phyloP scores from a whole-genome alignment of 495 filamentous ascomycete genomes.

The Aspergillus diversus region DNA sequence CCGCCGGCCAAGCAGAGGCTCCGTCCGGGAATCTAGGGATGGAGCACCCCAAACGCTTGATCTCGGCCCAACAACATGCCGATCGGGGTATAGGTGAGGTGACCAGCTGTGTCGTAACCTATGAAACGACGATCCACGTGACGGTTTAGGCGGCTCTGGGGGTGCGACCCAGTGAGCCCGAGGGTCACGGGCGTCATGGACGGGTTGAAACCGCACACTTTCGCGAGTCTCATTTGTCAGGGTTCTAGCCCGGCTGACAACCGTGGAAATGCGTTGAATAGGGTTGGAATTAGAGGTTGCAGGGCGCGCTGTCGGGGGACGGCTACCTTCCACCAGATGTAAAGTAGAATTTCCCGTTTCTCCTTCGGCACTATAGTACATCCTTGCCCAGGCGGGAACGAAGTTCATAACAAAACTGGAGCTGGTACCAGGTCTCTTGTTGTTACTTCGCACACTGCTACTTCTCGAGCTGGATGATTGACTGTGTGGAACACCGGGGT shows the following conservation, averaged over 20 bases:
- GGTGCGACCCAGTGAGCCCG: constrained; percentile 47
- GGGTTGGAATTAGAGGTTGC: constrained; percentile 38
- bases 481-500: constrained; percentile 37
- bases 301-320: constrained; percentile 35
- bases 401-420: constrained; percentile 60
- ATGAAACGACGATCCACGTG: constrained; percentile 28
- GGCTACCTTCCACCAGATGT: constrained; percentile 38
- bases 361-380: constrained; percentile 51
- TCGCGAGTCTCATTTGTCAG: constrained; percentile 24
- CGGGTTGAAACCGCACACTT: constrained; percentile 26
- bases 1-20: constrained; percentile 61
- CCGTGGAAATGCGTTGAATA: constrained; percentile 36
- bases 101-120: constrained; percentile 63
- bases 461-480: constrained; percentile 42
- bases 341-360: constrained; percentile 36
- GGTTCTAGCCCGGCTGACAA: constrained; percentile 26
- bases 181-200: constrained; percentile 44
- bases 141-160: constrained; percentile 30
- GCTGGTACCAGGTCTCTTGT: constrained; percentile 42
- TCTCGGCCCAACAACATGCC: constrained; percentile 42
- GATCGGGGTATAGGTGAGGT: constrained; percentile 71
- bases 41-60: constrained; percentile 66
- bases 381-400: constrained; percentile 49
- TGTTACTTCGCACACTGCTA: constrained; percentile 42
- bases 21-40: constrained; percentile 64